Evolutionary conservation across 352 stramenopile species (phyloP), one percentile per base, ranked within the genome.

Genomic region (Peronosclerospora sorghi): DNA sequence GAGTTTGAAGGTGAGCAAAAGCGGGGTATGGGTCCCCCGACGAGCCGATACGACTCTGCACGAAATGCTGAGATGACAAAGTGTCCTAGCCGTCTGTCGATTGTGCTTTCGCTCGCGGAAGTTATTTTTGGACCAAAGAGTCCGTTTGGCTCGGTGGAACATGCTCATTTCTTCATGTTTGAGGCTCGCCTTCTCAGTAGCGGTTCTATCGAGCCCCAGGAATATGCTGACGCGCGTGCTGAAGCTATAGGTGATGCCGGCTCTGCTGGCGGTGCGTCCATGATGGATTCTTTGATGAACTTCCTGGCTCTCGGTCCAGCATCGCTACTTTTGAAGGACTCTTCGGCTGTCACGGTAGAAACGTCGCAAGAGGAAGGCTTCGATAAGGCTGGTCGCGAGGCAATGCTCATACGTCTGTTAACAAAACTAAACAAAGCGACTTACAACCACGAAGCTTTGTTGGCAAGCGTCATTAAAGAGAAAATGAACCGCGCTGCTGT

Each of bases 131-230:
- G 72, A 8, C 63, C 65, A 1, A 66, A 56, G 8, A 79, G 57
- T 27, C 48, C 46, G 8, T 92, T 92, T 43, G 86, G 73, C 46
- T 85, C 77, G 9, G 69, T 88, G 6, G 80, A 92, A 46, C 73
- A 92, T 46, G 78, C 78, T 19, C 77, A 89, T 37, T 93, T 91
- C 60, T 93, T 88, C 44, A 93, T 93, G 80, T 93, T 93, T 43
- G 80, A 93, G 45, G 80, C 80, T 24, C 72, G 78, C n/a, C 42
- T 91, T 44, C 59, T 93, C 14, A 93, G 80, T 68, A 71, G 76
- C 14, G 80, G 73, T 1, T 78, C 73, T 2, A 92, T 92, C 30
- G 80, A 92, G 40, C 65, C 77, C 1, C 75, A 89, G 27, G 68
- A 87, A 41, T 93, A 93, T 39, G 80, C 78, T 1, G 75, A 84